Base-by-base conservation (phyloP, 1,139 yeast genomes). In the Arxiozyma telluris region DNA sequence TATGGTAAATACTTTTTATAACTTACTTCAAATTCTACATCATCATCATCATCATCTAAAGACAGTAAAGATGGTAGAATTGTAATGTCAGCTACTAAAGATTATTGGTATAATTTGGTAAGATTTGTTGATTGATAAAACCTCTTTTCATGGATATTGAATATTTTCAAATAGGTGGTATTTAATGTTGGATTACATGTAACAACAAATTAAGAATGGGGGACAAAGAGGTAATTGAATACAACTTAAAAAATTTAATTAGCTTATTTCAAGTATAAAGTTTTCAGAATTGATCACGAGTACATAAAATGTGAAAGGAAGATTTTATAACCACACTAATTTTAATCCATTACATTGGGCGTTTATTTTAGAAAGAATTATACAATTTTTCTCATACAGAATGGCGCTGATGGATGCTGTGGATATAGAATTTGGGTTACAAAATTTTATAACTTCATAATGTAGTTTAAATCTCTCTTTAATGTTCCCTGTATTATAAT, bases 11-110 rank as follows among this genome's bases (percentile, higher is more conserved):
- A 57, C 48, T n/a, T 49, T 50, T 23, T 49, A 21, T 21, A 9
- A 20, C 23, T 18, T 9, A 3, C 30, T 12, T 47, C 11, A 41
- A 46, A 8, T 27, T n/a, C n/a, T n/a, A n/a, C n/a, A n/a, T n/a
- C n/a, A n/a, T 47, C 2, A 27, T 20, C 18, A 6, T 4, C 22
- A 8, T 11, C 18, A 11, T 21, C 17, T 21, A 4, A 6, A 6
- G 41, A 17, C 20, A 7, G 41, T 6, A 55, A 41, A 42, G 52
- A 58, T 2, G 64, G 55, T 12, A 62, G 51, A 12, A 56, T 44
- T 18, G 51, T 52, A 3, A 66, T 57, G 53, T 63, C 65, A 15
- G 66, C 51, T 4, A 64, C 53, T n/a, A 51, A 50, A 8, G 62
- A 58, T 42, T 64, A 58, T 9, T 63, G 62, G 54, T 56, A 60